These are phyloP conservation scores for Penicillium antarcticum DNA, from an alignment of 495 filamentous ascomycete genomes.

Conservation along the genomic window DNA sequence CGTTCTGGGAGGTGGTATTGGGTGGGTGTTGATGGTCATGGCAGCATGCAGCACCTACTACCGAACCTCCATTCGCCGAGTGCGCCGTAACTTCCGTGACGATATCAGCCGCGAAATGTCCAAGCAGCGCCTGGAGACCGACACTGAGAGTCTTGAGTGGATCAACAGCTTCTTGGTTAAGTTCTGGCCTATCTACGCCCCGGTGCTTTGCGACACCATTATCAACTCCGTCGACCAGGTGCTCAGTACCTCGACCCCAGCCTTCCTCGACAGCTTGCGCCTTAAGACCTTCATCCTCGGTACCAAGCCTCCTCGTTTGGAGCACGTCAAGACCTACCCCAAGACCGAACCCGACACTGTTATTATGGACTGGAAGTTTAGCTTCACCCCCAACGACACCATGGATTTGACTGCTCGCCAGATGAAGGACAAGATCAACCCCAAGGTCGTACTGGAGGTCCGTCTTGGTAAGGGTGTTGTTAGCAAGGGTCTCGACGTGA, in stretches of 20 bases:
- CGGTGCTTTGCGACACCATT: constrained; percentile 86
- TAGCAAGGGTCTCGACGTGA: constrained; percentile 94
- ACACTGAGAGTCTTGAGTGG: constrained; percentile 94
- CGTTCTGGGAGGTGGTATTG: constrained; percentile 83
- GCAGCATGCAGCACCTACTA: constrained; percentile 92
- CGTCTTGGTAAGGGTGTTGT: constrained; percentile 90
- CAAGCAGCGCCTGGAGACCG: constrained; percentile 83
- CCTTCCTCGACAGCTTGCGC: constrained; percentile 88
- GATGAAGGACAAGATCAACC: constrained; percentile 91
- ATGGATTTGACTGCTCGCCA: constrained; percentile 88
- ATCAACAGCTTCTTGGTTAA: constrained; percentile 98
- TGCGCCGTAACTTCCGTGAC: constrained; percentile 93
- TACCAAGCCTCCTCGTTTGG: constrained; percentile 90
- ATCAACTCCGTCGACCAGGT: constrained; percentile 94
- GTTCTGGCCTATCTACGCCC: constrained; percentile 98
- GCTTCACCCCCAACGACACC: constrained; percentile 93
- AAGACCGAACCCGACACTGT: constrained; percentile 93
- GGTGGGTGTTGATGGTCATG: constrained; percentile 92
- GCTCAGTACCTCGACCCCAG: constrained; percentile 82
- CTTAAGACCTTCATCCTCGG: constrained; percentile 90
- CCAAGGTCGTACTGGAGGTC: constrained; percentile 92
- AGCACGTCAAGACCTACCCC: constrained; percentile 97
- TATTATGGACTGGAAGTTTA: constrained; percentile 99
- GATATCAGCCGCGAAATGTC: constrained; percentile 91
- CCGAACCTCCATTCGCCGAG: constrained; percentile 87